A percentile compares a stretch with the other conserved stretches of the same genome.
phyloP scores from a whole-genome alignment of 2,329 filamentous ascomycete genomes.

The Chaetothyriales sp. region DNA sequence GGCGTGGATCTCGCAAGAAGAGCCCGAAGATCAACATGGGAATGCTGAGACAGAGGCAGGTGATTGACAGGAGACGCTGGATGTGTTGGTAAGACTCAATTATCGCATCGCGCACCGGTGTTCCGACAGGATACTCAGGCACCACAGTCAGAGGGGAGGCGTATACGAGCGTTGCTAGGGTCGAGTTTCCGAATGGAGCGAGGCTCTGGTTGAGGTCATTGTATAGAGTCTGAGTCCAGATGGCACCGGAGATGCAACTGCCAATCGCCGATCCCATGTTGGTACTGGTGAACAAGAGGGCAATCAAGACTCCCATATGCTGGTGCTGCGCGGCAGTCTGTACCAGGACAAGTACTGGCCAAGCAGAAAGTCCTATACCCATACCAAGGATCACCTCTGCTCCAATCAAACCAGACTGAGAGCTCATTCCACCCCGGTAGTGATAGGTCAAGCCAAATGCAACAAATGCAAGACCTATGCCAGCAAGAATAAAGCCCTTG shows the following conservation, averaged over 20 bases:
- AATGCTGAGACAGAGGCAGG: no score
- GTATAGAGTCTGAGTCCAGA: slow-evolving; percentile 31
- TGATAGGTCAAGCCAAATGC: slow-evolving; percentile 45
- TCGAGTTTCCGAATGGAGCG: no score
- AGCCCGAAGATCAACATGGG: no score
- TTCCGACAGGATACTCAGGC: no score
- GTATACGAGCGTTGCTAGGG: no score
- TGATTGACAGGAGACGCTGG: no score
- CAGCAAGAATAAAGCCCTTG: no score
- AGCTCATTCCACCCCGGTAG: slow-evolving; percentile 38
- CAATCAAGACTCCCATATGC: slow-evolving; percentile 47
- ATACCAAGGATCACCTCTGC: slow-evolving; percentile 47
- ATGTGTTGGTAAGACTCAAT: no score
- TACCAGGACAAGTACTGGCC: slow-evolving; percentile 34
- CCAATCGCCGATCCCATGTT: slow-evolving; percentile 30
- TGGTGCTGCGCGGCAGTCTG: slow-evolving; percentile 36
- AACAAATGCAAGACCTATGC: no score
- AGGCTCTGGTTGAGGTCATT: slow-evolving; percentile 15
- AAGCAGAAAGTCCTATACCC: slow-evolving; percentile 45
- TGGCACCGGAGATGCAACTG: slow-evolving; percentile 27
- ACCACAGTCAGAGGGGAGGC: no score
- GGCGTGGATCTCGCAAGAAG: no score
- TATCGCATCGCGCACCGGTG: no score
- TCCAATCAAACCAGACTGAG: slow-evolving; percentile 42
- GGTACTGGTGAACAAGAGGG: slow-evolving; percentile 26